Base-by-base conservation (phyloP, 140 eudicot species). In the Flaveria floridana region DNA sequence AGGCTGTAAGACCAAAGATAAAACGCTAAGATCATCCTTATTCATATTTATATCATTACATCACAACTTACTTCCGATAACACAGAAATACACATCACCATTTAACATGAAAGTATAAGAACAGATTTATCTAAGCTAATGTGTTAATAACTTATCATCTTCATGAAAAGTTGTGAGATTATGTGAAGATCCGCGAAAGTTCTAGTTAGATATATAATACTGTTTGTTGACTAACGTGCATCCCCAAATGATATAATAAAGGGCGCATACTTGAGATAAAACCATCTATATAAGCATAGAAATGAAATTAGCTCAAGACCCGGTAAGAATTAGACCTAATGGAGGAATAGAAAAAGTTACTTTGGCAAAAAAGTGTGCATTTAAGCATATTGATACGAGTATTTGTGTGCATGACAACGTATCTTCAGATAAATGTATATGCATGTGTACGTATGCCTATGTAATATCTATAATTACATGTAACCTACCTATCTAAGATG, bases 51-150 rank as follows among this genome's bases (percentile, higher is more conserved):
- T n/a, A 62, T n/a, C 52, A 41, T 73, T 0, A 47, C 26, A 8
- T 18, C 55, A 62, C 39, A 72, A 3, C 16, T 46, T 25, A 74
- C 70, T 59, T 59, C 53, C 12, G 12, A 42, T 11, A 44, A 44
- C 50, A 44, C 1, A 44, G 50, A 44, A 44, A 44, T 8, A 7
- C 50, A 44, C 64, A 71, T 51, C 19, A 8, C 52, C 55, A 3
- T 48, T 46, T 62, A 26, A 12, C 26, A 46, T 25, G 15, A 62
- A 63, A 26, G 62, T 48, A 47, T 65, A 48, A 47, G 41, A 37
- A 55, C 19, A 61, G 16, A 41, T 15, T 44, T 74, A 46, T 61
- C 37, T 63, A 62, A 74, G 34, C 50, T 74, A 62, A 74, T 21
- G 16, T 28, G 20, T 14, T 25, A 3, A 61, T 28, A 62, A 19